Conservation (phyloP, 2,329 filamentous ascomycete species). For the Botrytis sinoallii region DNA sequence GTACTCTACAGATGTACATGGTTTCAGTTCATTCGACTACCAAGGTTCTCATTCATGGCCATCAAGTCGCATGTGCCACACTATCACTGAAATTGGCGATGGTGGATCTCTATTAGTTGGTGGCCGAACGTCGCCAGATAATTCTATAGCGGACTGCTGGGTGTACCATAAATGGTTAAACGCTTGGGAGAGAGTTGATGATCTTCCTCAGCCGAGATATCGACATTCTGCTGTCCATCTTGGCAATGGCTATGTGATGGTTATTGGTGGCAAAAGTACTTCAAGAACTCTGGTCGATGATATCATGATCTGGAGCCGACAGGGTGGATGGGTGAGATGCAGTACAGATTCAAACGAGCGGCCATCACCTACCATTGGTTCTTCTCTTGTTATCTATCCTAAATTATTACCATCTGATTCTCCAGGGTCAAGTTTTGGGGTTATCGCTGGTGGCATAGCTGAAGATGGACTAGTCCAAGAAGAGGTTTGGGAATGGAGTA, state of each 20-base stretch:
- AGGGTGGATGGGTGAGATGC: slow-evolving; percentile 35
- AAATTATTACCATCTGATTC: slow-evolving; percentile 25
- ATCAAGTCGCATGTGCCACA: slow-evolving; percentile 66
- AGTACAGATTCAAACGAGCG: slow-evolving; percentile 13
- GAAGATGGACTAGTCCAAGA: slow-evolving; percentile 13
- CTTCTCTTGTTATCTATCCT: slow-evolving; percentile 25
- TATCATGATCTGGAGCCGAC: slow-evolving; percentile 35
- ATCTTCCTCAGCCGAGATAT: slow-evolving; percentile 69
- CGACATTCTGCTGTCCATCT: slow-evolving; percentile 65
- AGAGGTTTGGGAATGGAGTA: slow-evolving; percentile 23
- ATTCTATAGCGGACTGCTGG: slow-evolving; percentile 73
- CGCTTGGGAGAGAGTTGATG: slow-evolving; percentile 61
- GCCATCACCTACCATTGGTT: slow-evolving; percentile 28
- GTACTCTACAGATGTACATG: slow-evolving; percentile 36
- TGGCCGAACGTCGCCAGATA: slow-evolving; percentile 73
- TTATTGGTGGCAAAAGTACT: slow-evolving; percentile 35
- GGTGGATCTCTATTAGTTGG: slow-evolving; percentile 65
- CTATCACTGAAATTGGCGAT: slow-evolving; percentile 62
- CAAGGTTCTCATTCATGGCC: slow-evolving; percentile 39
- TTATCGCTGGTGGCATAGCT: slow-evolving; percentile 68
- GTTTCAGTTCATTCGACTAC: not conserved
- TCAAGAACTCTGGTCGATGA: slow-evolving; percentile 27
- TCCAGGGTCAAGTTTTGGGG: slow-evolving; percentile 48
- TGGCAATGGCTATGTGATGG: slow-evolving; percentile 47
- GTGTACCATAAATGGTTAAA: slow-evolving; percentile 53